These are phyloP conservation scores for Sugiyamaella sp. DNA, from an alignment of 1,139 yeast genomes.

Conservation along the genomic window DNA sequence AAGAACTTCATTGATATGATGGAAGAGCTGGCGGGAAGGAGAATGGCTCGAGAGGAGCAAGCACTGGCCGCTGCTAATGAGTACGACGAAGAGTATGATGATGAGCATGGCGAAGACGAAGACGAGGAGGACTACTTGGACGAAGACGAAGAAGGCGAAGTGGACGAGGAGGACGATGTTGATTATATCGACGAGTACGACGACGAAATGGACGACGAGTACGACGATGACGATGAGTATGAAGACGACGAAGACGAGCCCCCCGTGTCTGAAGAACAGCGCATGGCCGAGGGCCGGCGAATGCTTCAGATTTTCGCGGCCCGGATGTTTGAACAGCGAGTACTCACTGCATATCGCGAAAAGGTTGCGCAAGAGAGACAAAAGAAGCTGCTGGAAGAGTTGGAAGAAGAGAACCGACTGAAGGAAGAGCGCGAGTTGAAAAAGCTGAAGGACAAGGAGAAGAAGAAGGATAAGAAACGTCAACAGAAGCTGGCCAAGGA, in stretches of 20 bases:
- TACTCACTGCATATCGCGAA: slow-evolving; percentile 72
- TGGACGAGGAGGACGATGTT: slow-evolving; percentile 33
- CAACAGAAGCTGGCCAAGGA: slow-evolving; percentile 72
- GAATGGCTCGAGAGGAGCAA: slow-evolving; percentile 54
- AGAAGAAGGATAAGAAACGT: slow-evolving; percentile 76
- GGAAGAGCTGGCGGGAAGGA: slow-evolving; percentile 68
- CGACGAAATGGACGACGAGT: slow-evolving; percentile 33
- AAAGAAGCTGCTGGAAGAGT: slow-evolving; percentile 69
- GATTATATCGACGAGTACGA: slow-evolving; percentile 34
- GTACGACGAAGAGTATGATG: slow-evolving; percentile 44
- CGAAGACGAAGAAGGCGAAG: slow-evolving; percentile 41
- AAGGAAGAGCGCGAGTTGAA: slow-evolving; percentile 73
- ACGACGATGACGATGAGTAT: slow-evolving; percentile 37
- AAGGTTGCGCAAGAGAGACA: slow-evolving; percentile 75
- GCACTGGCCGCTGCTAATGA: slow-evolving; percentile 42
- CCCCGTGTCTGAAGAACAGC: slow-evolving; percentile 62
- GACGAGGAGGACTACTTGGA: slow-evolving; percentile 45
- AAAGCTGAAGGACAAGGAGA: slow-evolving; percentile 71
- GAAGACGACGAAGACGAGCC: slow-evolving; percentile 37
- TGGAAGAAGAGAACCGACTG: slow-evolving; percentile 74
- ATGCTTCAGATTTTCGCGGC: slow-evolving; percentile 77
- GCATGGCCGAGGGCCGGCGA: slow-evolving; percentile 75
- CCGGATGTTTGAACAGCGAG: slow-evolving; percentile 68
- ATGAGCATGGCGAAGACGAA: slow-evolving; percentile 44
- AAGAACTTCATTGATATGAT: slow-evolving; percentile 73